Conservation (phyloP, 768 basidiomycete genomes). For the Suillus placidus region DNA sequence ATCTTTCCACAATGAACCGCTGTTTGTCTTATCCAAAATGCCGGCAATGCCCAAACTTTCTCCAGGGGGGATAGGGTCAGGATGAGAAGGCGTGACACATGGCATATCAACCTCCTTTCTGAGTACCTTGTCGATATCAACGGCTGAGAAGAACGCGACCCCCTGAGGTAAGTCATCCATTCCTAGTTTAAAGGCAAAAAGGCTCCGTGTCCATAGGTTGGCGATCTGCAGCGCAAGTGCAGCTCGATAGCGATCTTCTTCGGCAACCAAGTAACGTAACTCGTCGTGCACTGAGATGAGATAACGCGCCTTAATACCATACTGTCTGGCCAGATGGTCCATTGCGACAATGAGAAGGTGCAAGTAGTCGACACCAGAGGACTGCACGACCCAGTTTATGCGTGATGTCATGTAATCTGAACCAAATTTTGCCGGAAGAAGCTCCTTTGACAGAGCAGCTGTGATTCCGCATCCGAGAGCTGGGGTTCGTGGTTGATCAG, state of each 20-base stretch:
- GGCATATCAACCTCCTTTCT: constrained; percentile 97
- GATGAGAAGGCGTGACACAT: constrained; percentile 93
- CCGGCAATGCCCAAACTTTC: constrained; percentile 76
- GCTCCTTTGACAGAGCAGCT: constrained; percentile 86
- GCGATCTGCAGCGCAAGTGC: constrained; percentile 93
- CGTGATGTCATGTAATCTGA: constrained; percentile 92
- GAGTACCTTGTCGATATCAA: constrained; percentile 88
- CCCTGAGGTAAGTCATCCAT: constrained; percentile 96
- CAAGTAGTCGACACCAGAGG: constrained; percentile 97
- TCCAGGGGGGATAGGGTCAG: constrained; percentile 79
- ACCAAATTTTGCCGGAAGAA: constrained; percentile 80
- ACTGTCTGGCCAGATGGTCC: constrained; percentile 81
- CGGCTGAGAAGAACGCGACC: constrained; percentile 95
- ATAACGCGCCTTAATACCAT: constrained; percentile 87
- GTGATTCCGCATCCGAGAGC: constrained; percentile 95
- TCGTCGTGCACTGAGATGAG: constrained; percentile 98
- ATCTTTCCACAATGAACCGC: constrained; percentile 66
- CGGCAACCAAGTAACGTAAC: constrained; percentile 88
- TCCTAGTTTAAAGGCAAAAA: constrained; percentile 91
- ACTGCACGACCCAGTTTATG: constrained; percentile 99
- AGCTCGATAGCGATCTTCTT: constrained; percentile 87
- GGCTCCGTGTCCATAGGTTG: constrained; percentile 90
- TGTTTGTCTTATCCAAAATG: constrained; percentile 67
- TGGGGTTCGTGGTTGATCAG: constrained; percentile 85
- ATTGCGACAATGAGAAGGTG: constrained; percentile 95